Percentiles rank a stretch among this genome's conserved stretches.
Conservation (phyloP, 164 flowering plant species). For the Liquidambar formosana region DNA sequence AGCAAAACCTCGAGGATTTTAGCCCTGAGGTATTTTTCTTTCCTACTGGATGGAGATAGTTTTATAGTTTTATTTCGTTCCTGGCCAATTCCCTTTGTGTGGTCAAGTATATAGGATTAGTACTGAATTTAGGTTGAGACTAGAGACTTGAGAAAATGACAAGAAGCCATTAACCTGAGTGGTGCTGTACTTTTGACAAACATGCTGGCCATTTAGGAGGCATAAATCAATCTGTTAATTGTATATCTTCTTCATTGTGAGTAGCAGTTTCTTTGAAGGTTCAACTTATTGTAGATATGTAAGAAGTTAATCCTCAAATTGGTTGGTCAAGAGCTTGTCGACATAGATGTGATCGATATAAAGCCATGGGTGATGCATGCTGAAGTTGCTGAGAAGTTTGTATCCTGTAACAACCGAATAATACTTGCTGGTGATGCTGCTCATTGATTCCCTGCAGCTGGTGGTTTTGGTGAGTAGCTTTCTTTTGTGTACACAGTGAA, state of each 20-base stretch:
- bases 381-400: constrained; percentile 88
- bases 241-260: neutral
- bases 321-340: constrained; percentile 74
- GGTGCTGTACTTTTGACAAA: neutral
- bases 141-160: neutral
- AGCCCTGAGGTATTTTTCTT: constrained; percentile 54
- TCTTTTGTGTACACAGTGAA: neutral
- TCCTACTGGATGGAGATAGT: constrained; percentile 8
- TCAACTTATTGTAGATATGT: constrained; percentile 61
- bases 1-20: constrained; percentile 81
- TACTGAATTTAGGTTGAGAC: neutral
- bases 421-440: constrained; percentile 98
- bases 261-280: constrained; percentile 15
- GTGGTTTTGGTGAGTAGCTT: constrained; percentile 82
- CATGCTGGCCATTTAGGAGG: neutral
- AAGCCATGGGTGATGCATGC: constrained; percentile 99
- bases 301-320: constrained; percentile 69
- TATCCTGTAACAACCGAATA: constrained; percentile 52
- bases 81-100: neutral
- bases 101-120: neutral
- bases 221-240: too few species aligned
- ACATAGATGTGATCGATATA: constrained; percentile 67
- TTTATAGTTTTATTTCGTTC: neutral
- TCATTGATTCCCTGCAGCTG: constrained; percentile 98
- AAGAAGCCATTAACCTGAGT: neutral